Conservation (phyloP, 176 grass and related monocot genomes). For the Avena insularis region DNA sequence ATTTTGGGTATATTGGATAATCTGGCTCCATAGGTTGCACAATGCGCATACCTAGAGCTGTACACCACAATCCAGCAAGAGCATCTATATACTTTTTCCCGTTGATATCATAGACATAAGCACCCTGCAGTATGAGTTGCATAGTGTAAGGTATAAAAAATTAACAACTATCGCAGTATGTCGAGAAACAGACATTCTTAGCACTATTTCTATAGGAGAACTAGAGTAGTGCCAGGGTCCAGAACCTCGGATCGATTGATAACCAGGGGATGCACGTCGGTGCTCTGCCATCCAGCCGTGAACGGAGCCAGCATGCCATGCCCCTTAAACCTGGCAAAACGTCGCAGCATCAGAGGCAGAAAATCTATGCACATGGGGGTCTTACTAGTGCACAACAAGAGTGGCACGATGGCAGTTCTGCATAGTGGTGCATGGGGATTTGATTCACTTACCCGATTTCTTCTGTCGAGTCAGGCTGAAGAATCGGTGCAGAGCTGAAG, state of each 20-base stretch:
- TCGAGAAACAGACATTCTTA: neutral
- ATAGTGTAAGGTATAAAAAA: neutral
- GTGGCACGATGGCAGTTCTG: neutral
- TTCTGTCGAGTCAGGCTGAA: slow-evolving; percentile 50
- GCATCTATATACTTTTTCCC: slow-evolving; percentile 95
- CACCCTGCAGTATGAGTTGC: slow-evolving; percentile 54
- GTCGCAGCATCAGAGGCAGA: neutral
- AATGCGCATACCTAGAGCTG: slow-evolving; percentile 75
- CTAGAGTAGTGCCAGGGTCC: neutral
- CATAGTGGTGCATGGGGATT: neutral
- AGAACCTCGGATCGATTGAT: slow-evolving; percentile 94
- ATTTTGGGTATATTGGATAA: neutral
- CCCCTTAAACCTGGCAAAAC: slow-evolving; percentile 74
- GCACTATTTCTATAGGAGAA: neutral
- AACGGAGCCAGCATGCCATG: slow-evolving; percentile 96
- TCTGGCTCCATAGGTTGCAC: neutral
- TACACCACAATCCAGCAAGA: slow-evolving; percentile 93
- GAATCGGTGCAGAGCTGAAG: slow-evolving; percentile 69
- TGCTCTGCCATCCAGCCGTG: slow-evolving; percentile 97
- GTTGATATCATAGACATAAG: slow-evolving; percentile 89
- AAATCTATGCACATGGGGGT: too few relatives aligned
- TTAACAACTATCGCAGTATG: neutral
- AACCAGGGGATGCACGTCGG: slow-evolving; percentile 72
- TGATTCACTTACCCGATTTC: slow-evolving; percentile 65
- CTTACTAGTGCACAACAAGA: neutral